Evolutionary conservation across 2,329 filamentous ascomycete genomes (phyloP).

Genomic region (Magnaporthiopsis poae): DNA sequence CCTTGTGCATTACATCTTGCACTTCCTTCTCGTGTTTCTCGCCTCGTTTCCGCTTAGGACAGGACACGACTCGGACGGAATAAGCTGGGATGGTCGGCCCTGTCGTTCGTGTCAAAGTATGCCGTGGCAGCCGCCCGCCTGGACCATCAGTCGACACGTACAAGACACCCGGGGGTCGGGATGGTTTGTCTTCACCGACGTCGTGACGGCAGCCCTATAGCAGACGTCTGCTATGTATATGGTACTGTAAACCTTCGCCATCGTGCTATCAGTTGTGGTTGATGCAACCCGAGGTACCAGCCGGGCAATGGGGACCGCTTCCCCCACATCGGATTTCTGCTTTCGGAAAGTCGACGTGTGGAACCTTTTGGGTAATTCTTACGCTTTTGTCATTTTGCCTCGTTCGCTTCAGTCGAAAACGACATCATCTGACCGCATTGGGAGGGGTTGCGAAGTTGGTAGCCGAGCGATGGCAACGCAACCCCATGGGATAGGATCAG

Average conservation of each 20-base stretch:
- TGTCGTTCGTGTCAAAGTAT: too few relatives aligned
- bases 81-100: too few relatives aligned
- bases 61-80: too few relatives aligned
- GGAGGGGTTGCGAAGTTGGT: background rate
- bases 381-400: background rate
- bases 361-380: background rate
- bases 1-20: too few relatives aligned
- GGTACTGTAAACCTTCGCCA: background rate
- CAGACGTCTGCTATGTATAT: background rate
- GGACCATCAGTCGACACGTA: too few relatives aligned
- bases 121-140: too few relatives aligned
- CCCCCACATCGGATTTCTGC: background rate
- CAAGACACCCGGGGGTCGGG: too few relatives aligned
- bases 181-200: too few relatives aligned
- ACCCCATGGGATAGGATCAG: background rate
- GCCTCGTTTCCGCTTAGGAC: too few relatives aligned
- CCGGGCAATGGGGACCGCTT: background rate
- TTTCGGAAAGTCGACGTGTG: background rate
- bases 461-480: background rate
- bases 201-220: background rate
- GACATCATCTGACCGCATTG: background rate
- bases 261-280: background rate
- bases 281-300: background rate
- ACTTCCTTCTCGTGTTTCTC: too few relatives aligned
- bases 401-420: background rate